These are phyloP conservation scores for Dicorynia guianensis DNA, from an alignment of 306 rosid species.

Conservation along the genomic window DNA sequence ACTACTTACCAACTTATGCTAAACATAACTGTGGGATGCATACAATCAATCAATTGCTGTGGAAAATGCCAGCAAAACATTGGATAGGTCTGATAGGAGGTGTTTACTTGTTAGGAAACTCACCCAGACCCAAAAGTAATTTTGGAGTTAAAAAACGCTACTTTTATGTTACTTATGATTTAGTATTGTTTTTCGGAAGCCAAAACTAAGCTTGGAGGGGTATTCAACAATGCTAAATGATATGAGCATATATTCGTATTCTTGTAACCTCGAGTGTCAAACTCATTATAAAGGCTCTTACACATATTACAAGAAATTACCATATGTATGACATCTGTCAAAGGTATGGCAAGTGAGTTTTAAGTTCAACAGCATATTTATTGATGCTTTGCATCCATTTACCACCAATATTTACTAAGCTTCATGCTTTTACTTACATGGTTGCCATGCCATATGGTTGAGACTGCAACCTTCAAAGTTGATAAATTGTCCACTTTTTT, in stretches of 20 bases:
- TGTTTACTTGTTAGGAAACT: too few species aligned
- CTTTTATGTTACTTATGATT: too few species aligned
- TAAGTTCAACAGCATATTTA: slow-evolving; percentile 4
- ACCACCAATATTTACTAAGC: slow-evolving; percentile 6
- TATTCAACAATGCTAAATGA: too few species aligned
- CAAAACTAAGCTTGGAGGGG: too few species aligned
- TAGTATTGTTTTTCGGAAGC: too few species aligned
- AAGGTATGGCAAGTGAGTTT: not conserved
- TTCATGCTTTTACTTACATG: not conserved
- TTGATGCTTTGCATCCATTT: slow-evolving; percentile 28
- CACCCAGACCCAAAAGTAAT: too few species aligned
- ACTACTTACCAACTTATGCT: not conserved
- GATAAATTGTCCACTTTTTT: not conserved
- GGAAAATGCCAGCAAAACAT: not conserved
- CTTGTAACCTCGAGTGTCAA: slow-evolving; percentile 6
- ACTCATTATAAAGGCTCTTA: slow-evolving; percentile 3
- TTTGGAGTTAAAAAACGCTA: too few species aligned
- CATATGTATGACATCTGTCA: not conserved
- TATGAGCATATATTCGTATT: not conserved
- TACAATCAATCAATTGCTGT: not conserved
- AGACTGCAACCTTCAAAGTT: slow-evolving; percentile 34
- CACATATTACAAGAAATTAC: slow-evolving; percentile 28
- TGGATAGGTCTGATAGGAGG: too few species aligned
- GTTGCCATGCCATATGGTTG: slow-evolving; percentile 23
- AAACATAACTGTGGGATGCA: not conserved